phyloP scores from a whole-genome alignment of 345 rosid genomes.

The Corymbia maculata region DNA sequence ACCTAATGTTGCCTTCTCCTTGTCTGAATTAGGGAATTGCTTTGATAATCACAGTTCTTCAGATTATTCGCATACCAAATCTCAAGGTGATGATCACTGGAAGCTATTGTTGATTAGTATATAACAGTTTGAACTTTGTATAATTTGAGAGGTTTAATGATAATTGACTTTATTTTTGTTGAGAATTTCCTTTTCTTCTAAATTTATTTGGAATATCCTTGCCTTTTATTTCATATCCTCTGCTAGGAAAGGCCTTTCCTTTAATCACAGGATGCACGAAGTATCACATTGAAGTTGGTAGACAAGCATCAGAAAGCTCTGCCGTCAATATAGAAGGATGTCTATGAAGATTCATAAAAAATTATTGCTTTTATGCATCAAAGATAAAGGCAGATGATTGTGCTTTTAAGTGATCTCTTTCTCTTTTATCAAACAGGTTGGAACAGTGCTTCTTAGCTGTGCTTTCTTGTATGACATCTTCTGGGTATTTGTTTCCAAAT shows the following conservation, averaged over 20 bases:
- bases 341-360: not conserved
- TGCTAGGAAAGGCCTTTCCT: not conserved
- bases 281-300: not conserved
- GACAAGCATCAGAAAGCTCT: not conserved
- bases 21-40: conserved; percentile 67
- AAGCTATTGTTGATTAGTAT: not conserved
- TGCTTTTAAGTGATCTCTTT: not conserved
- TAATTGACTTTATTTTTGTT: not conserved
- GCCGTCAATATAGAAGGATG: not conserved
- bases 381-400: not conserved
- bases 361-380: not conserved
- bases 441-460: conserved; percentile 90
- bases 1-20: not conserved
- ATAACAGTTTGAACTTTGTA: not conserved
- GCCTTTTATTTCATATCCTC: not conserved
- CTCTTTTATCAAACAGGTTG: conserved; percentile 49
- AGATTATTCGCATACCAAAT: conserved; percentile 86
- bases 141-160: not conserved
- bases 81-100: conserved; percentile 55
- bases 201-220: not conserved
- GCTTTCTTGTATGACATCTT: conserved; percentile 96
- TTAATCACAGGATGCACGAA: not conserved
- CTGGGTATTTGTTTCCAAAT: conserved; percentile 96
- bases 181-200: not conserved
- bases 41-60: conserved; percentile 91